phyloP scores from a whole-genome alignment of 495 filamentous ascomycete genomes.

The Lepidopterella palustris region DNA sequence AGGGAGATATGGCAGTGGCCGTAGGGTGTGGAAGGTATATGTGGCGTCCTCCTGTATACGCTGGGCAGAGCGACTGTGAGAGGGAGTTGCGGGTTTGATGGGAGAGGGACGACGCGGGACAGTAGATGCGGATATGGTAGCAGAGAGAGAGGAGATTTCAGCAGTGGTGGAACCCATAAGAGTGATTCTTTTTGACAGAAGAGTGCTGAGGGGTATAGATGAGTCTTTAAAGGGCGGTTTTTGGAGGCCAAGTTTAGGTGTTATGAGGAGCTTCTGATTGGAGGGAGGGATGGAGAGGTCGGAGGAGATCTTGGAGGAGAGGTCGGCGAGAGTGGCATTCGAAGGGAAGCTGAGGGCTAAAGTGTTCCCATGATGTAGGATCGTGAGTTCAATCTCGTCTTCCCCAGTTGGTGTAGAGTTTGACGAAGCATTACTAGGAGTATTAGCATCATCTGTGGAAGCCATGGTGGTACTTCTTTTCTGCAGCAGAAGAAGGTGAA shows the following conservation, averaged over 20 bases:
- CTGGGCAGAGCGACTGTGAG: slow-evolving; percentile 36
- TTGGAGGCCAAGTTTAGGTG: slow-evolving; percentile 60
- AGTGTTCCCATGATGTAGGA: slow-evolving; percentile 52
- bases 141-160: slow-evolving; percentile 47
- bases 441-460: neutral
- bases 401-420: neutral
- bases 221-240: slow-evolving; percentile 57
- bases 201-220: slow-evolving; percentile 45
- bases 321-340: slow-evolving; percentile 53
- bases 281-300: slow-evolving; percentile 55
- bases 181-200: slow-evolving; percentile 52
- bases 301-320: slow-evolving; percentile 48
- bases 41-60: slow-evolving; percentile 49
- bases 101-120: slow-evolving; percentile 38
- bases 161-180: slow-evolving; percentile 55
- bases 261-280: slow-evolving; percentile 72
- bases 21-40: slow-evolving; percentile 77
- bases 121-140: slow-evolving; percentile 37
- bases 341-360: slow-evolving; percentile 41
- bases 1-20: slow-evolving; percentile 74
- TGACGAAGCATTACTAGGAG: slow-evolving; percentile 1
- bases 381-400: slow-evolving; percentile 35
- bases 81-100: slow-evolving; percentile 35
- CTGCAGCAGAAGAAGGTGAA: neutral
- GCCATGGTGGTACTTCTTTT: slow-evolving; percentile 1